Percentiles rank a stretch among this genome's conserved stretches.
Evolutionary conservation across 768 basidiomycete genomes (phyloP).

Genomic region (Sporobolomyces roseus): DNA sequence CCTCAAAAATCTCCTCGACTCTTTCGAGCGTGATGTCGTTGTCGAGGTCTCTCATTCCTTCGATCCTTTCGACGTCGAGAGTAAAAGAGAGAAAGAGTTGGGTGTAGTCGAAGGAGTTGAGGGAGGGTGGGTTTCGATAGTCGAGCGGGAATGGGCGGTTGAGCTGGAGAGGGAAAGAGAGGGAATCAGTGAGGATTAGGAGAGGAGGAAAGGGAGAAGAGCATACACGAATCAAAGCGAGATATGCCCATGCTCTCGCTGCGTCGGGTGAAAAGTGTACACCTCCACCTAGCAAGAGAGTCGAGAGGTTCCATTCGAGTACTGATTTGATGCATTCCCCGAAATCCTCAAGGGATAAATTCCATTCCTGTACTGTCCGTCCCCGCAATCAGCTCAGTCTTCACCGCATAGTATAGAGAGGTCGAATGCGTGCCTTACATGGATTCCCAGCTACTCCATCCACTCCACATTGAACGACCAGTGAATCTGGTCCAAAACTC

Average conservation of each 20-base stretch:
- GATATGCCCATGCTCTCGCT: slow-evolving; percentile 78
- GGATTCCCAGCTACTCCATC: slow-evolving; percentile 85
- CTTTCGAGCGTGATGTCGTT: slow-evolving; percentile 15
- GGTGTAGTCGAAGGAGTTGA: neutral
- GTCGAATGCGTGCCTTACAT: slow-evolving; percentile 55
- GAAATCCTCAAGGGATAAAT: slow-evolving; percentile 49
- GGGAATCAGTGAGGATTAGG: slow-evolving; percentile 69
- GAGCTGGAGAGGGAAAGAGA: slow-evolving; percentile 48
- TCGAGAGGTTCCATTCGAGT: slow-evolving; percentile 42
- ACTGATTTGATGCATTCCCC: slow-evolving; percentile 28
- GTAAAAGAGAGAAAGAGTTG: slow-evolving; percentile 23
- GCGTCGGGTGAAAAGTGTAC: slow-evolving; percentile 80
- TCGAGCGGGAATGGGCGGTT: slow-evolving; percentile 7
- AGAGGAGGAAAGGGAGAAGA: slow-evolving; percentile 50
- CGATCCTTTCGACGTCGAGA: slow-evolving; percentile 30
- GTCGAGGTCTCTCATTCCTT: slow-evolving; percentile 24
- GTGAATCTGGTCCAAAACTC: slow-evolving; percentile 68
- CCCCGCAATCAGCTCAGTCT: too few relatives aligned
- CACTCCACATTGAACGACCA: slow-evolving; percentile 79
- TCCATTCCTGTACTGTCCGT: slow-evolving; percentile 57
- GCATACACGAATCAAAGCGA: slow-evolving; percentile 71
- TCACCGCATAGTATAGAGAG: too few relatives aligned
- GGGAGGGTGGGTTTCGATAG: slow-evolving; percentile 21
- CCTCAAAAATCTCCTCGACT: slow-evolving; percentile 31
- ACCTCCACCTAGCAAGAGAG: slow-evolving; percentile 54